Conservation (phyloP, 2,329 filamentous ascomycete species). For the Pseudogymnoascus sp. region DNA sequence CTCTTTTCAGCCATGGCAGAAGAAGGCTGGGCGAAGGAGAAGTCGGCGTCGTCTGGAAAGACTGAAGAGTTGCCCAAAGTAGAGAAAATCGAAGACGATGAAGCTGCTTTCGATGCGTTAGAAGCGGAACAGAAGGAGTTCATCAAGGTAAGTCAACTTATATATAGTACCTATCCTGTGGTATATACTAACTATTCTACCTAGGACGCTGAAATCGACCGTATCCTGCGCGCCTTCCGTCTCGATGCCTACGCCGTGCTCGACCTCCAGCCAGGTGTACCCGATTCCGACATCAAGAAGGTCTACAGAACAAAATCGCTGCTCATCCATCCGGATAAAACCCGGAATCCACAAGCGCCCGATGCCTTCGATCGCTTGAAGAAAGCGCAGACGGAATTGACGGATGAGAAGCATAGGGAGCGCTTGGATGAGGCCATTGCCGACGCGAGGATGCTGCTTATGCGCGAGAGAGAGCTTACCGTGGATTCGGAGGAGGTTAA, state of each 20-base stretch:
- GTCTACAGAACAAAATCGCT: conserved; percentile 97
- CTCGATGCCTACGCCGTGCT: conserved; percentile 81
- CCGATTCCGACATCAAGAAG: conserved; percentile 92
- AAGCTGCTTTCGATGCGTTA: conserved; percentile 70
- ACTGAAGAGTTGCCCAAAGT: conserved; percentile 17
- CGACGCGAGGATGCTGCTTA: conserved; percentile 88
- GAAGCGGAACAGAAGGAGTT: conserved; percentile 84
- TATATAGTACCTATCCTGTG: neutral
- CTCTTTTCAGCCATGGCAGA: conserved; percentile 15
- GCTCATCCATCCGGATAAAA: conserved; percentile 97
- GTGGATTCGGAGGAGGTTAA: conserved; percentile 80
- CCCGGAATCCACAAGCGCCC: conserved; percentile 78
- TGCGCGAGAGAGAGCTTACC: conserved; percentile 90
- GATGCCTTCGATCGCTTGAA: conserved; percentile 96
- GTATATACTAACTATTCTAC: conserved; percentile 14
- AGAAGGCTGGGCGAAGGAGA: conserved; percentile 8
- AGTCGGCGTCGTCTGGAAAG: conserved; percentile 12
- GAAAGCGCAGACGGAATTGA: conserved; percentile 82
- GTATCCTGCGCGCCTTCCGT: conserved; percentile 84
- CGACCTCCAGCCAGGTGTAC: conserved; percentile 88
- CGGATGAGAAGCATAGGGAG: conserved; percentile 87
- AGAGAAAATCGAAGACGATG: conserved; percentile 42
- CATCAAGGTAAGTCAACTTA: conserved; percentile 54
- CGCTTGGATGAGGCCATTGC: conserved; percentile 90
- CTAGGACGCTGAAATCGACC: conserved; percentile 89